Conservation (phyloP, 495 filamentous ascomycete species). For the Trichoderma asperelloides region DNA sequence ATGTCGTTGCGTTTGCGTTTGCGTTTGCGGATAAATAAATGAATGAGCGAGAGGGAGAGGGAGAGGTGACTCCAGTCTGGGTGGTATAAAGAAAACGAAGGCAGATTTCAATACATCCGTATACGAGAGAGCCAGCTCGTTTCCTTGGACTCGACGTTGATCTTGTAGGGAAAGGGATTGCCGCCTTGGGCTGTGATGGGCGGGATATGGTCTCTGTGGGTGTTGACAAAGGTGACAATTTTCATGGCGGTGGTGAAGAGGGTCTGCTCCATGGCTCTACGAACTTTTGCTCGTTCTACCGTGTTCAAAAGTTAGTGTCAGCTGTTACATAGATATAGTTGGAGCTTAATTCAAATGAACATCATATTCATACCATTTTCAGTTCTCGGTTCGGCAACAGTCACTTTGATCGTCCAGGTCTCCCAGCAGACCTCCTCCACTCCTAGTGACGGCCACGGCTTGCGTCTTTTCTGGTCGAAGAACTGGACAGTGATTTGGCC, state of each 20-base stretch:
- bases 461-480: conserved; percentile 82
- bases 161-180: conserved; percentile 93
- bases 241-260: conserved; percentile 80
- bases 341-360: background rate
- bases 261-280: conserved; percentile 77
- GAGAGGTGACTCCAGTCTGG: background rate
- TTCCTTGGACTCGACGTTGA: conserved; percentile 70
- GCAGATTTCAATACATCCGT: conserved; percentile 58
- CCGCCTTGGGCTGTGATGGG: conserved; percentile 88
- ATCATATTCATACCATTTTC: conserved; percentile 59
- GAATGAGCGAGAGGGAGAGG: background rate
- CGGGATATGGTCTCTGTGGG: conserved; percentile 91
- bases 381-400: conserved; percentile 76
- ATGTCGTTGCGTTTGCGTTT: no score
- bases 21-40: no score
- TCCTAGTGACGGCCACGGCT: conserved; percentile 64
- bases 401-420: conserved; percentile 86
- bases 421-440: conserved; percentile 97
- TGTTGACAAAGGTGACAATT: conserved; percentile 74
- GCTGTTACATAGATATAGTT: background rate
- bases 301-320: background rate
- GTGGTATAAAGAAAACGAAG: background rate
- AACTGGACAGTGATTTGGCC: conserved; percentile 85
- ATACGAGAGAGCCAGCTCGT: conserved; percentile 68
- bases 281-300: conserved; percentile 74